Conservation (phyloP, 1,139 yeast genomes). For the Debaryomyces udenii region DNA sequence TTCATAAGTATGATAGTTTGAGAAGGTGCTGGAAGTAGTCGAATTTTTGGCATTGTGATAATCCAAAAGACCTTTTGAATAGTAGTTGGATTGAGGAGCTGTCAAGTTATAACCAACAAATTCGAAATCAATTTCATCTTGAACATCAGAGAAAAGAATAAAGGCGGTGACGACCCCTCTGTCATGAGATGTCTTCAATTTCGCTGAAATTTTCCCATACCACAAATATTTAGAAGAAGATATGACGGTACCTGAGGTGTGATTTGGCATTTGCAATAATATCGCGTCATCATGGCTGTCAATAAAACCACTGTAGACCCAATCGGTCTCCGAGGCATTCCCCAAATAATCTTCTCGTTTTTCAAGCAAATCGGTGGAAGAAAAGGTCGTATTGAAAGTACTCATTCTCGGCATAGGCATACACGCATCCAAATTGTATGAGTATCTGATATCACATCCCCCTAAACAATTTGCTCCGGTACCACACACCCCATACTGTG, state of each 20-base stretch:
- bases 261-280: conserved; percentile 74
- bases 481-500: conserved; percentile 85
- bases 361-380: conserved; percentile 31
- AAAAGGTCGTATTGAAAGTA: conserved; percentile 38
- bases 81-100: conserved; percentile 74
- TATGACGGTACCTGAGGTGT: conserved; percentile 78
- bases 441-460: conserved; percentile 74
- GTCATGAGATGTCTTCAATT: conserved; percentile 71
- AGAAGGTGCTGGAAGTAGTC: conserved; percentile 56
- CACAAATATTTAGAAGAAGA: conserved; percentile 80
- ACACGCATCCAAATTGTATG: conserved; percentile 65
- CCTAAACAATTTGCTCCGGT: conserved; percentile 79
- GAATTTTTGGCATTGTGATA: conserved; percentile 60
- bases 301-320: conserved; percentile 76
- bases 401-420: conserved; percentile 60
- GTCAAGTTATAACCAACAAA: conserved; percentile 74
- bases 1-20: conserved; percentile 73
- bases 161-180: conserved; percentile 87
- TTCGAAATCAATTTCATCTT: conserved; percentile 91
- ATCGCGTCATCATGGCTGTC: conserved; percentile 58
- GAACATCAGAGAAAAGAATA: conserved; percentile 79
- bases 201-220: conserved; percentile 81
- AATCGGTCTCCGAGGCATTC: conserved; percentile 64
- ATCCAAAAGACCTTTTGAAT: conserved; percentile 72
- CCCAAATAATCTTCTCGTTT: conserved; percentile 62